Conservation (phyloP, 1,139 yeast genomes). For the Debaryomyces nepalensis region DNA sequence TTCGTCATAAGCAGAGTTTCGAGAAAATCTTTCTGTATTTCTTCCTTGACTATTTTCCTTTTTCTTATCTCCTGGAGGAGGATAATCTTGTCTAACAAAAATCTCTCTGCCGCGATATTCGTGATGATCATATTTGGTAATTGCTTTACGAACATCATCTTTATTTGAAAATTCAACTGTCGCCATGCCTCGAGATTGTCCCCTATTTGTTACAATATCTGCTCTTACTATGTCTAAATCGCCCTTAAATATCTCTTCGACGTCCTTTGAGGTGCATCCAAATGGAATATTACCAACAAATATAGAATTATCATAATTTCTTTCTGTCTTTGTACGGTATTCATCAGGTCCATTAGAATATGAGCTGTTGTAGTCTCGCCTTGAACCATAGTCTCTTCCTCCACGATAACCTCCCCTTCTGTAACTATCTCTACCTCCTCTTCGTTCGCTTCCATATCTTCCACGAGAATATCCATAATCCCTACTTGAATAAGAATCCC, state of each 20-base stretch:
- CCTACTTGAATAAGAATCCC: constrained; percentile 27
- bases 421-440: constrained; percentile 30
- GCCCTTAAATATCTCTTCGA: constrained; percentile 59
- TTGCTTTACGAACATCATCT: constrained; percentile 77
- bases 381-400: constrained; percentile 27
- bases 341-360: constrained; percentile 34
- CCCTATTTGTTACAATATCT: constrained; percentile 81
- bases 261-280: constrained; percentile 60
- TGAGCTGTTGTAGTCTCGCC: constrained; percentile 27
- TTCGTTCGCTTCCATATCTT: constrained; percentile 27
- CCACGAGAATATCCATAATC: constrained; percentile 27
- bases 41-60: constrained; percentile 22
- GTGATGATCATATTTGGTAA: constrained; percentile 68
- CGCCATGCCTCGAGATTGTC: constrained; percentile 90
- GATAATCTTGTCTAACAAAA: constrained; percentile 87
- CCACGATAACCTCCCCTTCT: constrained; percentile 30
- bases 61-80: constrained; percentile 63
- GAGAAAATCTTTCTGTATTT: constrained; percentile 17
- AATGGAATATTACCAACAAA: constrained; percentile 79
- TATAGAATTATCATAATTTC: constrained; percentile 71
- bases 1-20: constrained; percentile 18
- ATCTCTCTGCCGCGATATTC: constrained; percentile 78
- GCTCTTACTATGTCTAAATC: constrained; percentile 83
- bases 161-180: constrained; percentile 81
- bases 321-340: constrained; percentile 50